phyloP scores from a whole-genome alignment of 2,329 filamentous ascomycete genomes.

The Trichophyton mentagrophytes region DNA sequence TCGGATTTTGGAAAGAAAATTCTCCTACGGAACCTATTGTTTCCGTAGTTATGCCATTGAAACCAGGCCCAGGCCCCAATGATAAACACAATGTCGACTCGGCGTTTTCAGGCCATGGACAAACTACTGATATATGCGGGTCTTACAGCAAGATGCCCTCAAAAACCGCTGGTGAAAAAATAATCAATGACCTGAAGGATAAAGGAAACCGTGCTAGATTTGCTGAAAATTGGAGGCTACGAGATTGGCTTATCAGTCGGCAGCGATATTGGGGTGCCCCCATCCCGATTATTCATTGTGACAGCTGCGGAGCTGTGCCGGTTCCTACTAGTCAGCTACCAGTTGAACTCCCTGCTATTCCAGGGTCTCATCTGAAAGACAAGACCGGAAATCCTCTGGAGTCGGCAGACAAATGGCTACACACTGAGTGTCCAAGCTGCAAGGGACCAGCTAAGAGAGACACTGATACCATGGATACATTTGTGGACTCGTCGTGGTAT shows the following conservation, averaged over 20 bases:
- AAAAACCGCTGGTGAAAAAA: constrained; percentile 45
- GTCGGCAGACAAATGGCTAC: constrained; percentile 57
- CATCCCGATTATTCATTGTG: constrained; percentile 77
- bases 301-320: constrained; percentile 61
- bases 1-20: constrained; percentile 68
- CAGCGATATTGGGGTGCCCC: constrained; percentile 87
- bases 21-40: constrained; percentile 47
- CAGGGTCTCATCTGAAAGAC: constrained; percentile 54
- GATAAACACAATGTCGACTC: constrained; percentile 29
- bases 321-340: constrained; percentile 67
- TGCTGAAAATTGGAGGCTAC: constrained; percentile 64
- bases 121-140: constrained; percentile 54
- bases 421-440: constrained; percentile 62
- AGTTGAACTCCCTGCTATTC: constrained; percentile 57
- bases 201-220: constrained; percentile 45
- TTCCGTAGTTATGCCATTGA: constrained; percentile 43
- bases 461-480: constrained; percentile 93
- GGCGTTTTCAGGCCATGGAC: constrained; percentile 53
- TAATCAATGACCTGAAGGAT: constrained; percentile 41
- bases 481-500: constrained; percentile 93
- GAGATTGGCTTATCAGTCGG: constrained; percentile 86
- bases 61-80: constrained; percentile 29
- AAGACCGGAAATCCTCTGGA: constrained; percentile 68
- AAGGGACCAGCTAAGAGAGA: constrained; percentile 59
- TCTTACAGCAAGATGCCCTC: constrained; percentile 53